These are phyloP conservation scores for Boletus bicolor DNA, from an alignment of 768 basidiomycete genomes.

Conservation along the genomic window DNA sequence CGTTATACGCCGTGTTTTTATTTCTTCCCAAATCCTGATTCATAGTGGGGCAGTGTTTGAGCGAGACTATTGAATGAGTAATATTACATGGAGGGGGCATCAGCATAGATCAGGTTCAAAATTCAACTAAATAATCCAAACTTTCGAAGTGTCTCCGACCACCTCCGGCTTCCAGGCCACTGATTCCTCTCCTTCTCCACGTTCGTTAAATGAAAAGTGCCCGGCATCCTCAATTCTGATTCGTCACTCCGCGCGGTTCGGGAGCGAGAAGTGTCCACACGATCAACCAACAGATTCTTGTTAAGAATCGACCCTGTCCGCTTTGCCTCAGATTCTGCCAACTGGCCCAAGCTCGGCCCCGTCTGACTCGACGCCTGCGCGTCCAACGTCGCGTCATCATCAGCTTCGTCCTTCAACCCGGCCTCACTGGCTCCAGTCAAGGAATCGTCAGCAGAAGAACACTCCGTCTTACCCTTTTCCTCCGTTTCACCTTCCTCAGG, in stretches of 20 bases:
- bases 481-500: conserved; percentile 26
- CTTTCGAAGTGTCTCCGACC: conserved; percentile 22
- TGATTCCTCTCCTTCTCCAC: conserved; percentile 1
- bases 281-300: not conserved
- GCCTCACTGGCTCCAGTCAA: conserved; percentile 19
- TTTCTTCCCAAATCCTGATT: not conserved
- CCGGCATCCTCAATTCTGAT: conserved; percentile 45
- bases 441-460: conserved; percentile 16
- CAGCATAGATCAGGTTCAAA: conserved; percentile 1
- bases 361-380: not conserved
- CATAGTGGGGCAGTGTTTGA: not conserved
- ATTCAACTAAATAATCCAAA: conserved; percentile 25
- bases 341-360: not conserved
- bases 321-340: conserved; percentile 3
- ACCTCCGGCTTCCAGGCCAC: conserved; percentile 5
- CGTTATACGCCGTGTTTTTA: not conserved
- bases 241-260: conserved; percentile 25
- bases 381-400: not conserved
- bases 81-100: not conserved
- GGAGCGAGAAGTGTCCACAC: conserved; percentile 3
- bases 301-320: not conserved
- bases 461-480: conserved; percentile 25
- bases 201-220: conserved; percentile 41
- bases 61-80: not conserved
- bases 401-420: conserved; percentile 12